Percentiles rank a stretch among this genome's conserved stretches.
These are phyloP conservation scores for Cordyceps farinosa DNA, from an alignment of 2,329 filamentous ascomycete genomes.

Conservation along the genomic window DNA sequence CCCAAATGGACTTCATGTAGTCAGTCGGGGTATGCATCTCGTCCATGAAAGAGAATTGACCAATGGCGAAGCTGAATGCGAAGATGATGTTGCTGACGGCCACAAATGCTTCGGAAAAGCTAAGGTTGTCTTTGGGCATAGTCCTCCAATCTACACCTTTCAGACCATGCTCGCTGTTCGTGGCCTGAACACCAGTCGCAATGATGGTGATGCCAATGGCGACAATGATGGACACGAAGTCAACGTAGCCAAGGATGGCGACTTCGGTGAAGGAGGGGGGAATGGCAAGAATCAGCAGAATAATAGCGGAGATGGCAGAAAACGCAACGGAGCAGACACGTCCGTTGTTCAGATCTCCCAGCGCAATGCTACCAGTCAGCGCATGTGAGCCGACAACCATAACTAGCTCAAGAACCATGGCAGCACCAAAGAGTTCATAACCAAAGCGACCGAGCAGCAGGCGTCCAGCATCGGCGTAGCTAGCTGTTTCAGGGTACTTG, in stretches of 20 bases:
- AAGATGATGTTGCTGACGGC: constrained; percentile 62
- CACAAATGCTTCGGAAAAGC: constrained; percentile 51
- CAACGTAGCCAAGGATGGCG: constrained; percentile 39
- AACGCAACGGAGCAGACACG: constrained; percentile 38
- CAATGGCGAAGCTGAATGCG: constrained; percentile 51
- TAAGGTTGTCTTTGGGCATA: constrained; percentile 36
- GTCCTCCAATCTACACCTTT: constrained; percentile 28
- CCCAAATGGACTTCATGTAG: constrained; percentile 46
- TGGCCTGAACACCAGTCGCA: constrained; percentile 47
- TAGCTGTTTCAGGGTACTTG: constrained; percentile 50
- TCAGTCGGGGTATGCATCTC: constrained; percentile 40
- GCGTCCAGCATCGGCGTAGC: constrained; percentile 60
- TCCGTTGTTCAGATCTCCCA: constrained; percentile 57
- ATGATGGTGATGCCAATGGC: constrained; percentile 62
- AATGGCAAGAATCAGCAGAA: constrained; percentile 37
- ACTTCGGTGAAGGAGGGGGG: constrained; percentile 39
- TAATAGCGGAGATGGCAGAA: constrained; percentile 35
- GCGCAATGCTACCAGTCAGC: constrained; percentile 61
- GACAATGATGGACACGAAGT: constrained; percentile 55
- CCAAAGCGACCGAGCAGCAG: constrained; percentile 54
- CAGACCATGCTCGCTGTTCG: constrained; percentile 21
- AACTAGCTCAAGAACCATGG: constrained; percentile 57
- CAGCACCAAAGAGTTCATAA: constrained; percentile 53
- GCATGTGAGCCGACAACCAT: constrained; percentile 66
- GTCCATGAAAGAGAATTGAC: constrained; percentile 42